phyloP scores from a whole-genome alignment of 2,329 filamentous ascomycete genomes.

The Arthrobotrys conoides region DNA sequence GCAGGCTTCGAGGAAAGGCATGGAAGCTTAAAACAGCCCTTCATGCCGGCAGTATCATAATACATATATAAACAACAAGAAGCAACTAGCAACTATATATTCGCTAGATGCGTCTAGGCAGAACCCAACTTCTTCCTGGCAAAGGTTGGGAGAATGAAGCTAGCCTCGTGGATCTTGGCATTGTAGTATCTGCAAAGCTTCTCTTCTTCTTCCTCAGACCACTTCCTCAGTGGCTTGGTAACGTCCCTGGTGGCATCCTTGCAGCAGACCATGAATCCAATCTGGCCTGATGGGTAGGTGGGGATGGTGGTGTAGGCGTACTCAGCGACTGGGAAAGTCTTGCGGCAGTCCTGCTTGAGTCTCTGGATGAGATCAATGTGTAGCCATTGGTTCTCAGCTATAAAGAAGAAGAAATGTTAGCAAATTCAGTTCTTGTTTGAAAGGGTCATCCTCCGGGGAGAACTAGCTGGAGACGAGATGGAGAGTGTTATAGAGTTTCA shows the following conservation, averaged over 20 bases:
- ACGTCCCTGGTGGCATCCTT: conserved; percentile 90
- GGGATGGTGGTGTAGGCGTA: conserved; percentile 99
- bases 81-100: neutral
- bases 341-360: conserved; percentile 96
- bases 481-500: conserved; percentile 62
- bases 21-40: neutral
- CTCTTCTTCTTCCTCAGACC: conserved; percentile 89
- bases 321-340: conserved; percentile 97
- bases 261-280: conserved; percentile 99
- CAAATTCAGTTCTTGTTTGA: conserved; percentile 6
- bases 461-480: conserved; percentile 58
- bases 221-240: conserved; percentile 84
- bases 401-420: conserved; percentile 20
- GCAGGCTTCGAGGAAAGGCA: neutral
- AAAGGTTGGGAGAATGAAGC: conserved; percentile 93
- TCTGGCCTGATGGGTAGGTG: conserved; percentile 98
- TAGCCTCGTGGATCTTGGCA: conserved; percentile 93
- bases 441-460: conserved; percentile 25
- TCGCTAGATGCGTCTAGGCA: conserved; percentile 65
- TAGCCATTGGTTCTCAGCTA: conserved; percentile 99
- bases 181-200: conserved; percentile 97
- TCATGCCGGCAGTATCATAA: neutral
- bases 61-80: conserved; percentile 3
- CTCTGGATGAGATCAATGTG: conserved; percentile 93
- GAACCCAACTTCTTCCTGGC: conserved; percentile 77